Evolutionary conservation across 1,284 basidiomycete species (phyloP).

Genomic region (Moesziomyces globuligerus): DNA sequence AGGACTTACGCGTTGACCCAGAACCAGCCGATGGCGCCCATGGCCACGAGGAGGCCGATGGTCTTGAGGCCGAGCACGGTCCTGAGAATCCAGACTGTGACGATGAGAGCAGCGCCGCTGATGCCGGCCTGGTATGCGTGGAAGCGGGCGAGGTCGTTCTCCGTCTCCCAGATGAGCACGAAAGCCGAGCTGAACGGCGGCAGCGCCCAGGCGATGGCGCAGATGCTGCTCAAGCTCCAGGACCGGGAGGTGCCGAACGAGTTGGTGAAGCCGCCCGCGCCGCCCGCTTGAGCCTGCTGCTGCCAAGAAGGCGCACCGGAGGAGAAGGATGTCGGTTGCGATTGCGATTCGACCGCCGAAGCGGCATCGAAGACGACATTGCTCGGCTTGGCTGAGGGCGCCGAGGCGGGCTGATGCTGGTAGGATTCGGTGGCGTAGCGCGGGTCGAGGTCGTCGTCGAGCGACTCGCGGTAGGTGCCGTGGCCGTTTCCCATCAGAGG

Average conservation of each 20-base stretch:
- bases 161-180: constrained; percentile 58
- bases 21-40: constrained; percentile 58
- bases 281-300: constrained; percentile 3
- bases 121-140: constrained; percentile 61
- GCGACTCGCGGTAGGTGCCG: constrained; percentile 30
- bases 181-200: constrained; percentile 55
- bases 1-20: constrained; percentile 61
- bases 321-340: constrained; percentile 4
- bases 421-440: constrained; percentile 58
- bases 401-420: constrained; percentile 36
- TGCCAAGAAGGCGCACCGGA: constrained; percentile 16
- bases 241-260: constrained; percentile 40
- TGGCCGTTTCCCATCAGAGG: constrained; percentile 25
- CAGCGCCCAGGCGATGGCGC: constrained; percentile 53
- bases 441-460: constrained; percentile 52
- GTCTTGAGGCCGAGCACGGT: constrained; percentile 53
- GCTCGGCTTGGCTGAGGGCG: constrained; percentile 3
- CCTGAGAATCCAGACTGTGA: constrained; percentile 52
- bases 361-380: constrained; percentile 46
- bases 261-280: constrained; percentile 13
- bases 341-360: constrained; percentile 35
- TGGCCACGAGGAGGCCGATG: constrained; percentile 54
- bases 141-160: constrained; percentile 59
- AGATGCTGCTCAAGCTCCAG: constrained; percentile 54
- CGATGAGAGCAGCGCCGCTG: constrained; percentile 43